A percentile compares a stretch with the other conserved stretches of the same genome.
Conservation (phyloP, 2,329 filamentous ascomycete species). For the Nigrograna mackinnonii region DNA sequence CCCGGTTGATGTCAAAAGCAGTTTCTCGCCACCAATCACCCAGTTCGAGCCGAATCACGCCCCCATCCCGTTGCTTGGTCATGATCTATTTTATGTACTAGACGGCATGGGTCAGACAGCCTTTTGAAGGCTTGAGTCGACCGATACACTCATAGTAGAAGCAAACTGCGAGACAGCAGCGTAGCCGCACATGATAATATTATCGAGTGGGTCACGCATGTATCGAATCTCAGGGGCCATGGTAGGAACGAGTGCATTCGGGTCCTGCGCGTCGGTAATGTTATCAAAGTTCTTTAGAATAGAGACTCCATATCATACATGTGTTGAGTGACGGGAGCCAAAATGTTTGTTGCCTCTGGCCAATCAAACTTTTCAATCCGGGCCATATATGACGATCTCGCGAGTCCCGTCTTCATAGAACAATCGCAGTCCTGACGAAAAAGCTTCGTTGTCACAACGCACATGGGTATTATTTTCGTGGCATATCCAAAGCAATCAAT, state of each 20-base stretch:
- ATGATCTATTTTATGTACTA: conserved; percentile 49
- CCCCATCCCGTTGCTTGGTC: conserved; percentile 44
- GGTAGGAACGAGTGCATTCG: conserved; percentile 49
- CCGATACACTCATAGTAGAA: conserved; percentile 48
- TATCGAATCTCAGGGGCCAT: conserved; percentile 54
- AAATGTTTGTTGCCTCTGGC: conserved; percentile 52
- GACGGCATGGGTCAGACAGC: conserved; percentile 41
- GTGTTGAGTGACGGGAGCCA: conserved; percentile 51
- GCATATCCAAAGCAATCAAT: conserved; percentile 49
- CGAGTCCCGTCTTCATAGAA: conserved; percentile 42
- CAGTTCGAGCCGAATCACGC: conserved; percentile 48
- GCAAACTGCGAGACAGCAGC: conserved; percentile 44
- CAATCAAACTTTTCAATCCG: conserved; percentile 54
- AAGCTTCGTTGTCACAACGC: conserved; percentile 41
- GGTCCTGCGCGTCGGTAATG: conserved; percentile 51
- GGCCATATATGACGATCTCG: conserved; percentile 41
- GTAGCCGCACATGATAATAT: conserved; percentile 51
- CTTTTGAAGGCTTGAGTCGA: conserved; percentile 42
- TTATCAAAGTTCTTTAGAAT: conserved; percentile 54
- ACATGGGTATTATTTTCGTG: conserved; percentile 49
- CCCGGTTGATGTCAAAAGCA: conserved; percentile 49
- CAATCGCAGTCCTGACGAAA: conserved; percentile 44
- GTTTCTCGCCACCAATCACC: conserved; percentile 51
- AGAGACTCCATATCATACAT: conserved; percentile 52
- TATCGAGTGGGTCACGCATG: conserved; percentile 54